A percentile compares a stretch with the other conserved stretches of the same genome.
Evolutionary conservation across 139 green algal genomes (phyloP).

Genomic region (Chlamydomonas sphaeroides): DNA sequence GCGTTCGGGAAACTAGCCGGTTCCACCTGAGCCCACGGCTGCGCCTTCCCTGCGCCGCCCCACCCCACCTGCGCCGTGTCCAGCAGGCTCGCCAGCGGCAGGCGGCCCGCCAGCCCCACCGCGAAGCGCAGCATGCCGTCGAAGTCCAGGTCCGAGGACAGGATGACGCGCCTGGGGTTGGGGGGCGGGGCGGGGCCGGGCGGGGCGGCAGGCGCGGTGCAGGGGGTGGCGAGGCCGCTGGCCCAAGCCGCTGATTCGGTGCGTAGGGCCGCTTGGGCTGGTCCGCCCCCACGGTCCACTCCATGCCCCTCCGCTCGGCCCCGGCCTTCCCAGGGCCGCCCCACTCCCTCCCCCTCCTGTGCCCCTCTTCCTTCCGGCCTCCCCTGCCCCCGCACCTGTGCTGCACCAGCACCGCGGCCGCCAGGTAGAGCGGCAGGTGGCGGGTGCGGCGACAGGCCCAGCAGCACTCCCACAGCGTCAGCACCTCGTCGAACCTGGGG

Average conservation of each 20-base stretch:
- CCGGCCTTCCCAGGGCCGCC: no score
- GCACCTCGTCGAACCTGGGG: slow-evolving; percentile 62
- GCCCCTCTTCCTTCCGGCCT: no score
- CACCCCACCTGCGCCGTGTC: slow-evolving; percentile 68
- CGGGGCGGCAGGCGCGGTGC: neutral
- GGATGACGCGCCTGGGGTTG: slow-evolving; percentile 9
- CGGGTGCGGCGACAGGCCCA: slow-evolving; percentile 72
- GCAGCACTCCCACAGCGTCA: slow-evolving; percentile 90
- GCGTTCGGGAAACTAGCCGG: no score
- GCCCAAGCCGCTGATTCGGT: no score
- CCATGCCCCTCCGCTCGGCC: no score
- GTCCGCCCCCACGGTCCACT: no score
- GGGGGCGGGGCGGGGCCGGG: neutral
- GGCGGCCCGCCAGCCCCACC: slow-evolving; percentile 66
- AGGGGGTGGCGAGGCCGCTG: neutral
- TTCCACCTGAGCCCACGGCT: no score
- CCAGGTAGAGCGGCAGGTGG: slow-evolving; percentile 89
- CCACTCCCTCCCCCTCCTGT: slow-evolving; percentile 19
- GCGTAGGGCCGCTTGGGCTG: no score
- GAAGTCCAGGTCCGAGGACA: slow-evolving; percentile 64
- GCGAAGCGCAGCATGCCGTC: slow-evolving; percentile 84
- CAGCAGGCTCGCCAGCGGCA: slow-evolving; percentile 73
- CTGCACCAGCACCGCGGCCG: slow-evolving; percentile 79
- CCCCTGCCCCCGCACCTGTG: slow-evolving; percentile 76
- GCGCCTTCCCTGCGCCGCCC: slow-evolving; percentile 37